These are phyloP conservation scores for Taphrina flavorubra DNA, from an alignment of 1,139 yeast species.

Conservation along the genomic window DNA sequence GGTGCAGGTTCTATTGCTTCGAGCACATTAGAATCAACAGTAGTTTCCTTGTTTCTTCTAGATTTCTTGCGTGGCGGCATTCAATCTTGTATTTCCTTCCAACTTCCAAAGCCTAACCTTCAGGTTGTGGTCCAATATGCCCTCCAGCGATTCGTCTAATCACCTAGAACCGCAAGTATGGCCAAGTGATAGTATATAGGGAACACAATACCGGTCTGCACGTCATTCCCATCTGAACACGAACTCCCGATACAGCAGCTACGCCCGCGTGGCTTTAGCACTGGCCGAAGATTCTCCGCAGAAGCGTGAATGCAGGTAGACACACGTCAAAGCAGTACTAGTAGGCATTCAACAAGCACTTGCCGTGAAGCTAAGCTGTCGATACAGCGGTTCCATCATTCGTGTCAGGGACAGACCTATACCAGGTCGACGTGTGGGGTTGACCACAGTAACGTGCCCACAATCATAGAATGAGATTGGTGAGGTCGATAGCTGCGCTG, in stretches of 20 bases:
- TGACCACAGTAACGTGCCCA: neutral
- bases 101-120: no score
- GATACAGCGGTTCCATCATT: no score
- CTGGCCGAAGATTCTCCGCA: neutral
- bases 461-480: neutral
- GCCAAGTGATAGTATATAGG: no score
- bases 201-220: neutral
- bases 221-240: conserved; percentile 7
- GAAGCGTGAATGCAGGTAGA: neutral
- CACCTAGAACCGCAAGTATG: no score
- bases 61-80: conserved; percentile 9
- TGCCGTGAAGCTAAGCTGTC: no score
- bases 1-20: neutral
- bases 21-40: neutral
- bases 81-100: neutral
- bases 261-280: neutral
- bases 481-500: neutral
- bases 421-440: neutral
- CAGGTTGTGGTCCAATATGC: no score
- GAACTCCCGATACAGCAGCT: neutral
- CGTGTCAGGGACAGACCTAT: no score
- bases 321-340: conserved; percentile 1
- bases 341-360: neutral
- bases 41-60: neutral
- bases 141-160: no score